These are phyloP conservation scores for Rhododendron kiyosumense DNA, from an alignment of 148 eudicot species.

Conservation along the genomic window DNA sequence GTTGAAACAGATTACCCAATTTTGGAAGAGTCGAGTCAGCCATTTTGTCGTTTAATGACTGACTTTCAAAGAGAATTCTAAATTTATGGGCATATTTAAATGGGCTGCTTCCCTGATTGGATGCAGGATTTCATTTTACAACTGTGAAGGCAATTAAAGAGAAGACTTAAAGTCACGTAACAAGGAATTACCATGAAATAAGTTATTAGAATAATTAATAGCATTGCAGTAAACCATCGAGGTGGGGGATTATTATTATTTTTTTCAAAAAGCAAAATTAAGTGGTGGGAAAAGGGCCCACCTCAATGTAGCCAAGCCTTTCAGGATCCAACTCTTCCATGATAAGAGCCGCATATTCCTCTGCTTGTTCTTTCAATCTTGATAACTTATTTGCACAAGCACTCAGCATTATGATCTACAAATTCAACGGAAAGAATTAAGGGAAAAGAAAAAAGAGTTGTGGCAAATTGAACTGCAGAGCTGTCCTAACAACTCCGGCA, in stretches of 20 bases:
- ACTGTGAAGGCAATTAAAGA: background rate
- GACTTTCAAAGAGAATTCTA: background rate
- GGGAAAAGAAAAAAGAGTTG: background rate
- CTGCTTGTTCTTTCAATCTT: conserved; percentile 83
- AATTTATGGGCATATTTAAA: background rate
- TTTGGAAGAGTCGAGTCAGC: background rate
- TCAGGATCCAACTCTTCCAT: conserved; percentile 98
- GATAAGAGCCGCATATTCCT: conserved; percentile 92
- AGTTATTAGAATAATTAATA: background rate
- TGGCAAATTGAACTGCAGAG: background rate
- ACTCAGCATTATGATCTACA: conserved; percentile 87
- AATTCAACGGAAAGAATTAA: background rate
- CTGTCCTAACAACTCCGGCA: background rate
- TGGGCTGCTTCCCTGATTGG: background rate
- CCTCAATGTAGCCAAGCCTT: conserved; percentile 97
- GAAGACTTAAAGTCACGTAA: background rate
- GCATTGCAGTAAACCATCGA: background rate
- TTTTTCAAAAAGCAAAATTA: conserved; percentile 8
- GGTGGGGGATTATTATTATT: background rate
- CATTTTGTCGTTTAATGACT: conserved; percentile 21
- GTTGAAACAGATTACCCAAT: conserved; percentile 20
- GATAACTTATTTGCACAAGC: conserved; percentile 88
- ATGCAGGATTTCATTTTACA: background rate
- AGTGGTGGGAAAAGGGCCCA: conserved; percentile 21
- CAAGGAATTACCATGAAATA: background rate